Evolutionary conservation across 192 early-diverging fungal species (phyloP), one percentile per base, ranked within the genome.

Genomic region (Gryganskiella cystojenkinii): DNA sequence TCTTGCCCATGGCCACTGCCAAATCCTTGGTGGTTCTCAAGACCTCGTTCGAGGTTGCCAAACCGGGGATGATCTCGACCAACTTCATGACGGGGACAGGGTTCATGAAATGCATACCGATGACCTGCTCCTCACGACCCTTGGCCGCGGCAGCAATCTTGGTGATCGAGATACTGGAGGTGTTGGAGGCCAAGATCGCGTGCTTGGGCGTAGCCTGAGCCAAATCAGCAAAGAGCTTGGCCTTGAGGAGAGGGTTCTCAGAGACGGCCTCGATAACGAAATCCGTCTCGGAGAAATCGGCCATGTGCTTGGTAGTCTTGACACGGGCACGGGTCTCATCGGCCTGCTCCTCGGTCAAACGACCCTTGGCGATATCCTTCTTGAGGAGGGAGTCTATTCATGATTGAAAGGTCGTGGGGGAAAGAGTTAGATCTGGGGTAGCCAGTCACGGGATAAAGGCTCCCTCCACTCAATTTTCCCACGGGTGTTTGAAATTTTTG

Each of bases 81-180:
- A 97, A 85, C 82, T 94, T 93, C 97, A 99, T 99, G 45, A 98
- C 94, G 6, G 95, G 95, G 10, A 97, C 95, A 4, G 92, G 90
- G 84, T 99, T 99, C 98, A 99, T 99, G 81, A 99, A 99, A 69
- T 99, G 98, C 98, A 99, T 99, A 30, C 98, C 98, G 82, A 99
- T 94, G 43, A 98, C 95, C 82, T 90, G 69, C 67, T 91, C 83
- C 33, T 93, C 91, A 14, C 93, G 84, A 7, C 90, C 83, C 57
- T 84, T 89, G 19, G 95, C 95, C n/a, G 96, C 87, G 31, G 95
- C 91, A 11, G 95, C 98, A 72, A 99, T 96, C 85, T 95, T 96
- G 67, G 98, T 99, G 65, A 99, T 97, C 59, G 90, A 91, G 68
- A 99, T 98, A 42, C 93, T 95, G 58, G 94, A 95, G n/a, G 98